A percentile compares a stretch with the other conserved stretches of the same genome.
phyloP scores from a whole-genome alignment of 768 basidiomycete species.

The Candolleomyces aberdarensis region DNA sequence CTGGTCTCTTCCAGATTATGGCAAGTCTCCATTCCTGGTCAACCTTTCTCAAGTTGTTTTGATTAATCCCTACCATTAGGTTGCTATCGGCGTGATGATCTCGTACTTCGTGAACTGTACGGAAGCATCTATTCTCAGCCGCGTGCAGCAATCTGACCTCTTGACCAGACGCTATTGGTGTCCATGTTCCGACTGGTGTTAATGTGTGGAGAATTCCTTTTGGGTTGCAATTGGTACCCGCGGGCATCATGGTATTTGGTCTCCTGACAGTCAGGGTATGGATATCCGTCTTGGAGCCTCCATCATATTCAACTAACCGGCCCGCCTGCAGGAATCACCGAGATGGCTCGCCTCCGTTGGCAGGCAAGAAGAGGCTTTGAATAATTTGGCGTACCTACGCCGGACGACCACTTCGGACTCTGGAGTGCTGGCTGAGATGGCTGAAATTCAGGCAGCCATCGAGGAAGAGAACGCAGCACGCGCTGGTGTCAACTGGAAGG shows the following conservation, averaged over 20 bases:
- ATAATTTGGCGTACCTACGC: conserved; percentile 65
- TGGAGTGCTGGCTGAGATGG: conserved; percentile 56
- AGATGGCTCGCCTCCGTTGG: conserved; percentile 72
- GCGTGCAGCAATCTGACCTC: not conserved
- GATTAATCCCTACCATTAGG: conserved; percentile 20
- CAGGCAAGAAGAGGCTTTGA: conserved; percentile 47
- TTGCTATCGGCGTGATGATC: conserved; percentile 81
- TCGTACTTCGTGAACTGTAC: conserved; percentile 79
- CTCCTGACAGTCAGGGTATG: conserved; percentile 60
- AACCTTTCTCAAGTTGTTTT: not conserved
- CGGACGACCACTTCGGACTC: conserved; percentile 37
- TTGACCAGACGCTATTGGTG: conserved; percentile 52
- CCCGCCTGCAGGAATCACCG: conserved; percentile 57
- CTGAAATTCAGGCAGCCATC: conserved; percentile 81
- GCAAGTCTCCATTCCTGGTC: conserved; percentile 26
- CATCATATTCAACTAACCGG: not conserved
- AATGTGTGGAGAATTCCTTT: conserved; percentile 72
- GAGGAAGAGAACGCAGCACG: conserved; percentile 68
- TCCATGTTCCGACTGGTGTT: conserved; percentile 45
- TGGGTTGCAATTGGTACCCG: conserved; percentile 72
- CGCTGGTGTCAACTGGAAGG: conserved; percentile 58
- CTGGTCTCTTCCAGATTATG: conserved; percentile 85
- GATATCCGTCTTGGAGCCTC: not conserved
- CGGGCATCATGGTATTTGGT: conserved; percentile 66
- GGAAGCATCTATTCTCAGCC: conserved; percentile 21